These are phyloP conservation scores for Sclerotinia borealis DNA, from an alignment of 2,329 filamentous ascomycete species.

Conservation along the genomic window DNA sequence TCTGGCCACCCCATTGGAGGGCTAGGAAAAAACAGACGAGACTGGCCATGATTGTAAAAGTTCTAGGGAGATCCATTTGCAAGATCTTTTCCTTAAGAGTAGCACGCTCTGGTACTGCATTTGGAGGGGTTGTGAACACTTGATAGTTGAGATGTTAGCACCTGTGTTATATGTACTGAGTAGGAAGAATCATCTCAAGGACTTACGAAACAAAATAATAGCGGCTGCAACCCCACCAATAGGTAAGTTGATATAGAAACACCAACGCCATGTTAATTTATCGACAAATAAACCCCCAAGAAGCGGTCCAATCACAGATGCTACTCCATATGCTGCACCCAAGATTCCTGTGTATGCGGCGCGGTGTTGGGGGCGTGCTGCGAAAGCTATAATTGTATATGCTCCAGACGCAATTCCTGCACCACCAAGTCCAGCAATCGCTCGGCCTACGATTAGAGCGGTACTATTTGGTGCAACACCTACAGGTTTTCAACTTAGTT, in stretches of 20 bases:
- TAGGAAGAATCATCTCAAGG: background rate
- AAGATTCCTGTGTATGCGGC: conserved; percentile 53
- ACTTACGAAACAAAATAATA: conserved; percentile 5
- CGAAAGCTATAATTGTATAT: conserved; percentile 38
- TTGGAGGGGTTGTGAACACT: conserved; percentile 33
- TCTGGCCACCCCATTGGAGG: conserved; percentile 43
- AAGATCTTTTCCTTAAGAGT: conserved; percentile 40
- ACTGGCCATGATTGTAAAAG: conserved; percentile 40
- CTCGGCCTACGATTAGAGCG: conserved; percentile 17
- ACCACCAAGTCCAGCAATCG: conserved; percentile 24
- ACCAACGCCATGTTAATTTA: conserved; percentile 52
- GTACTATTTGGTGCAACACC: conserved; percentile 31
- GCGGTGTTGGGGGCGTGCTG: conserved; percentile 29
- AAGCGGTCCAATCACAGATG: conserved; percentile 55
- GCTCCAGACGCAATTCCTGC: conserved; percentile 32
- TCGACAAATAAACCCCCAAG: conserved; percentile 59
- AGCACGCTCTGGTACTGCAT: conserved; percentile 35
- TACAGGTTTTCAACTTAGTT: conserved; percentile 1
- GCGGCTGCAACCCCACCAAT: conserved; percentile 36
- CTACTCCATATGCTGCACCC: conserved; percentile 60
- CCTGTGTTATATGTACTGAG: background rate
- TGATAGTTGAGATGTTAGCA: background rate
- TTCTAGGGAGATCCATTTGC: conserved; percentile 44
- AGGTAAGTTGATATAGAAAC: conserved; percentile 26
- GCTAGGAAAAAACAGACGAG: conserved; percentile 41